phyloP scores from a whole-genome alignment of 495 filamentous ascomycete genomes.

The Ascodesmis nigricans region DNA sequence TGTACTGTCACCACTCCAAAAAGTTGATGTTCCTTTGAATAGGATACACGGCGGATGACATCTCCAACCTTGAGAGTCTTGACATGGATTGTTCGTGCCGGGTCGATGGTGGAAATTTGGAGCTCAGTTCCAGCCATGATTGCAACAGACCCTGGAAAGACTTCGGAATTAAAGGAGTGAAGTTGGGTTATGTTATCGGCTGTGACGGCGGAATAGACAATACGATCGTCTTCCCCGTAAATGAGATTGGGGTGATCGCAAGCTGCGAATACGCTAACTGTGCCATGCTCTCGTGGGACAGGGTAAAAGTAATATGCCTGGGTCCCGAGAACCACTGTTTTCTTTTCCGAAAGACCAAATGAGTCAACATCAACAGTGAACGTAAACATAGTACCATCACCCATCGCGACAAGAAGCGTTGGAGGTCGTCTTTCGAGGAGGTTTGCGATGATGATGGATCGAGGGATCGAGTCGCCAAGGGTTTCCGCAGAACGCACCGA shows the following conservation, averaged over 20 bases:
- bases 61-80: constrained; percentile 54
- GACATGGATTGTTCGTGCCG: constrained; percentile 67
- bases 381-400: constrained; percentile 76
- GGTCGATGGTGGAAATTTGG: constrained; percentile 64
- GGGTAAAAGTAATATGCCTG: constrained; percentile 60
- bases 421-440: constrained; percentile 36
- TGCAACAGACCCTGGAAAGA: constrained; percentile 59
- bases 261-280: constrained; percentile 74
- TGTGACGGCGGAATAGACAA: constrained; percentile 90
- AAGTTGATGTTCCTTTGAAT: constrained; percentile 53
- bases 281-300: constrained; percentile 35
- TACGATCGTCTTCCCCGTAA: constrained; percentile 65
- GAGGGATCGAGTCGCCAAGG: constrained; percentile 44
- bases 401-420: constrained; percentile 79
- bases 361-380: constrained; percentile 38
- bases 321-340: constrained; percentile 67
- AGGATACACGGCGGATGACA: constrained; percentile 69
- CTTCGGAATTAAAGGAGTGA: constrained; percentile 58
- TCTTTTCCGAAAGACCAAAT: constrained; percentile 42
- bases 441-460: constrained; percentile 57
- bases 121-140: constrained; percentile 57
- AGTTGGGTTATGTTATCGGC: constrained; percentile 63
- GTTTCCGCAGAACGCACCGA: constrained; percentile 39
- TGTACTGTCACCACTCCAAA: constrained; percentile 76
- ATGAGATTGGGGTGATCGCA: constrained; percentile 88